Evolutionary conservation across 2,329 filamentous ascomycete genomes (phyloP), one percentile per base, ranked within the genome.

Genomic region (Ascochyta pisi): DNA sequence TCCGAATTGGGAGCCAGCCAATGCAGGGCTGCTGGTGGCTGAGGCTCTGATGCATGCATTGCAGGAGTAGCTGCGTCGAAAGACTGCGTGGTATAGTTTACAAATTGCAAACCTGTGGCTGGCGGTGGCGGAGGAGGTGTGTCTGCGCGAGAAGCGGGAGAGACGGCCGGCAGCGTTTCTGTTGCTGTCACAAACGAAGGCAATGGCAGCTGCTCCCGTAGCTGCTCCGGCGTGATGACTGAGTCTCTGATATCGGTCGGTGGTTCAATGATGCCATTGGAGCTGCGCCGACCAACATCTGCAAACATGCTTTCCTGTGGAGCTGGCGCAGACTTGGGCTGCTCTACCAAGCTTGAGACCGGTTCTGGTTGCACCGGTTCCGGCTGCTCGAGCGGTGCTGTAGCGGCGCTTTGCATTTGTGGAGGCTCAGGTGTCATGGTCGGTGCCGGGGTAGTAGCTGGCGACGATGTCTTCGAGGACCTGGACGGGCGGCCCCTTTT

Each of bases 101-200:
- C 65, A 49, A 76, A 76, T 7, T 73, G 60, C 13, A 72, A 64
- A 1, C 73, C 68, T 4, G 42, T 61, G 1, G 69, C 50, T 15
- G 74, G 74, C 1, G 74, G 73, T 13, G 75, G 74, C 3, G 73
- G 69, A 5, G 75, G 75, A 16, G 75, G 74, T 2, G 74, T 76
- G 37, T 77, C 74, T 10, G 72, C 69, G 23, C 73, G 68, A 9
- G 68, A 65, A 13, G 73, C 73, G 13, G 67, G 70, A 9, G 63
- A 66, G 12, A 61, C 57, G 15, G 63, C 33, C 4, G 61, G 59
- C 26, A 69, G 22, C 4, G 62, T 61, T 37, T 68, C 65, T 0
- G 61, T 60, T 5, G 63, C 31, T 0, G 66, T 66, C 6, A 73
- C 63, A 38, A 76, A 73, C 0, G 69, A 64, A 26, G 72, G 63